These are phyloP conservation scores for Lactifluus piperatus DNA, from an alignment of 768 basidiomycete genomes.

Conservation along the genomic window DNA sequence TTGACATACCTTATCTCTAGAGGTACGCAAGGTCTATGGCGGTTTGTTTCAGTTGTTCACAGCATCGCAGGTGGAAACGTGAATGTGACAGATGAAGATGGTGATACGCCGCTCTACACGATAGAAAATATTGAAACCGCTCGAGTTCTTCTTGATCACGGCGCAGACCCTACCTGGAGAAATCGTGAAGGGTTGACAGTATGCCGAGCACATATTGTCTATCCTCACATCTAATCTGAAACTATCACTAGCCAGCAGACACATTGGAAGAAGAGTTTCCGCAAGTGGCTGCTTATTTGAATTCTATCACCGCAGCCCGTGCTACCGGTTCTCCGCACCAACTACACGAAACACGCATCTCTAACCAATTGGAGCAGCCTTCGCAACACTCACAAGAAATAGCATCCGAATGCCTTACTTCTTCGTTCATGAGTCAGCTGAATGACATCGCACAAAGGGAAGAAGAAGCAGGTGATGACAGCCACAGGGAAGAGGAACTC, in stretches of 20 bases:
- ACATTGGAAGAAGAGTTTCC: conserved; percentile 67
- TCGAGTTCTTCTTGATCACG: conserved; percentile 66
- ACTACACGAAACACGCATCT: neutral
- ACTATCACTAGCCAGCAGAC: conserved; percentile 48
- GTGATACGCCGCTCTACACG: conserved; percentile 87
- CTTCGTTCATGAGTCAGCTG: conserved; percentile 54
- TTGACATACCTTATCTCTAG: conserved; percentile 69
- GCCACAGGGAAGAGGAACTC: conserved; percentile 51
- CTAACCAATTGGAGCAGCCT: conserved; percentile 25
- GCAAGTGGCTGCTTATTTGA: conserved; percentile 53
- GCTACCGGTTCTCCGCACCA: conserved; percentile 21
- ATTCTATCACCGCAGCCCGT: conserved; percentile 27
- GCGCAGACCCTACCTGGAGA: conserved; percentile 50
- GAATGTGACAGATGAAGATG: conserved; percentile 77
- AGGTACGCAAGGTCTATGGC: conserved; percentile 34
- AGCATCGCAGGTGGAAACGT: conserved; percentile 64
- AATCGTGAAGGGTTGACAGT: conserved; percentile 76
- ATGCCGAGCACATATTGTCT: conserved; percentile 25
- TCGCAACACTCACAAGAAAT: conserved; percentile 63
- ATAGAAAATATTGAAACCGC: conserved; percentile 79
- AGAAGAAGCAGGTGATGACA: conserved; percentile 45
- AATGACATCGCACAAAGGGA: conserved; percentile 58
- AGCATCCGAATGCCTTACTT: conserved; percentile 63
- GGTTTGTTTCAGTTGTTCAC: neutral
- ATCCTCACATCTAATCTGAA: neutral